Conservation (phyloP, 2,329 filamentous ascomycete genomes). For the Sordariomycetes sp. region DNA sequence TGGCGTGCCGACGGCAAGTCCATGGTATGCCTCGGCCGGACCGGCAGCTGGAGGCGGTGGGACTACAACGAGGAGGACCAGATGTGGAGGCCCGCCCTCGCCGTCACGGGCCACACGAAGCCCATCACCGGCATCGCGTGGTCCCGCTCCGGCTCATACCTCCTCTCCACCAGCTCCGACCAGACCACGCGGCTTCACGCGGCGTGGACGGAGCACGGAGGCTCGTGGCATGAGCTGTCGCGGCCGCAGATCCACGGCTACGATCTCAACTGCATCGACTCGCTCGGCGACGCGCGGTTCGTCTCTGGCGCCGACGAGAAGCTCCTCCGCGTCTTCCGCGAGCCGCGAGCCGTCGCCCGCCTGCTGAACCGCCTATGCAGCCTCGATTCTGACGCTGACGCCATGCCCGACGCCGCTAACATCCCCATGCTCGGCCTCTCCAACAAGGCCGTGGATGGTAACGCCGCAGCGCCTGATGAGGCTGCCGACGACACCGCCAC, state of each 20-base stretch:
- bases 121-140: constrained; percentile 76
- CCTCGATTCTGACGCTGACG: constrained; percentile 34
- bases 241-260: constrained; percentile 97
- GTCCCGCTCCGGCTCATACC: constrained; percentile 70
- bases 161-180: constrained; percentile 82
- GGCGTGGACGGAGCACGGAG: constrained; percentile 50
- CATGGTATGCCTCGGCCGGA: constrained; percentile 76
- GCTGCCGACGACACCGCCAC: constrained; percentile 41
- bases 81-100: constrained; percentile 66
- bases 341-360: constrained; percentile 72
- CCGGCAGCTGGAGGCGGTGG: constrained; percentile 91
- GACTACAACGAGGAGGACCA: constrained; percentile 48
- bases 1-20: constrained; percentile 59
- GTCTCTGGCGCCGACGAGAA: constrained; percentile 96
- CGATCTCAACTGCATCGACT: constrained; percentile 88
- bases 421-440: constrained; percentile 93
- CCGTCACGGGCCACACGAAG: constrained; percentile 73
- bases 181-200: constrained; percentile 87
- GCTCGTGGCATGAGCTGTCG: constrained; percentile 90
- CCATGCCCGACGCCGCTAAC: constrained; percentile 77
- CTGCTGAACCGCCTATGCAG: constrained; percentile 51
- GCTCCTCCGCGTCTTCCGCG: constrained; percentile 87
- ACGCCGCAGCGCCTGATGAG: constrained; percentile 32
- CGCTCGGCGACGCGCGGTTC: constrained; percentile 63
- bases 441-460: constrained; percentile 71